Percentiles rank a stretch among this genome's conserved stretches.
Evolutionary conservation across 495 filamentous ascomycete genomes (phyloP).

Genomic region (Penicillium lagena): DNA sequence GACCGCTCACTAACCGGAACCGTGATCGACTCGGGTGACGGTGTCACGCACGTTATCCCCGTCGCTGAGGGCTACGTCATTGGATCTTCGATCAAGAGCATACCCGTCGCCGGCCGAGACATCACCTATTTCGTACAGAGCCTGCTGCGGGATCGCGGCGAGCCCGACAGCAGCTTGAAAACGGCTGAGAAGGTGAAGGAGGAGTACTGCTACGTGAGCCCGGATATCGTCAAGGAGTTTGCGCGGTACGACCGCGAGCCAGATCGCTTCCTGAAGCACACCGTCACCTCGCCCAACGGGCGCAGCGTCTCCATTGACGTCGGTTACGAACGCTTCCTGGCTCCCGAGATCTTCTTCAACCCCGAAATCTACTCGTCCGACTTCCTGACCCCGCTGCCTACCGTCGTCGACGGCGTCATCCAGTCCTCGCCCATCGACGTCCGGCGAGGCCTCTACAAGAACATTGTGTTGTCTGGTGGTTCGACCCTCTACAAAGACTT

Average conservation of each 20-base stretch:
- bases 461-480: slow-evolving; percentile 95
- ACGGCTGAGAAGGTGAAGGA: slow-evolving; percentile 98
- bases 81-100: slow-evolving; percentile 96
- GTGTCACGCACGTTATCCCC: slow-evolving; percentile 97
- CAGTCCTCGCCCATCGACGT: slow-evolving; percentile 97
- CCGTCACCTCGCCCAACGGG: slow-evolving; percentile 80
- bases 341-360: slow-evolving; percentile 99
- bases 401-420: slow-evolving; percentile 91
- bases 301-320: slow-evolving; percentile 81
- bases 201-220: slow-evolving; percentile 95
- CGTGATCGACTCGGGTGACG: slow-evolving; percentile 95
- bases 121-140: slow-evolving; percentile 98
- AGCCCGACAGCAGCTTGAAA: slow-evolving; percentile 94
- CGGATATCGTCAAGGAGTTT: slow-evolving; percentile 98
- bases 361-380: slow-evolving; percentile 98
- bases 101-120: slow-evolving; percentile 93
- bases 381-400: slow-evolving; percentile 91
- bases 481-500: slow-evolving; percentile 98
- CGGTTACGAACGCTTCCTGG: slow-evolving; percentile 96
- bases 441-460: slow-evolving; percentile 95
- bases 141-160: slow-evolving; percentile 88
- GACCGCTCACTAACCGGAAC: slow-evolving; percentile 97
- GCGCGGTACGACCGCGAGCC: slow-evolving; percentile 86
- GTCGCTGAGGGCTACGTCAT: slow-evolving; percentile 99
- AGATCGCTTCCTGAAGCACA: slow-evolving; percentile 82